A percentile compares a stretch with the other conserved stretches of the same genome.
phyloP scores from a whole-genome alignment of 192 early-diverging fungal genomes.

The Allomyces macrogynus region DNA sequence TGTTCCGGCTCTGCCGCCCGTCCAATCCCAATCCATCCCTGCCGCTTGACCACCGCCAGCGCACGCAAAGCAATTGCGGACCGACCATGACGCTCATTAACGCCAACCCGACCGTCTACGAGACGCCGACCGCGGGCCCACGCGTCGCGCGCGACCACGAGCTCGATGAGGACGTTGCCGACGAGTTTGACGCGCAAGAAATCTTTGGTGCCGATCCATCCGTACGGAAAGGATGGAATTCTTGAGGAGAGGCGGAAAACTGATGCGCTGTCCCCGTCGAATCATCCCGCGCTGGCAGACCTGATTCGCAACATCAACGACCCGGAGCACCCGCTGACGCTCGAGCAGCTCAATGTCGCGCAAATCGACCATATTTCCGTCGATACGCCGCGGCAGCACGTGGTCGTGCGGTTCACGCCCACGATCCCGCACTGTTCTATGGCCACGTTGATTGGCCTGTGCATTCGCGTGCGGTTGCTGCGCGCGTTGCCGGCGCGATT shows the following conservation, averaged over 20 bases:
- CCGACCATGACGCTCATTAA: constrained; percentile 22
- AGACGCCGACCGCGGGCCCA: constrained; percentile 19
- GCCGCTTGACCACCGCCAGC: too few relatives aligned
- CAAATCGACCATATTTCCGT: constrained; percentile 69
- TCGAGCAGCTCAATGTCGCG: constrained; percentile 92
- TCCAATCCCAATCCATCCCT: too few relatives aligned
- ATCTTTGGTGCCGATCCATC: constrained; percentile 43
- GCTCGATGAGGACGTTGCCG: constrained; percentile 46
- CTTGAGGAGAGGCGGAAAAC: not conserved
- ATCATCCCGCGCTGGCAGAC: constrained; percentile 14
- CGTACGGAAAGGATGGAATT: not conserved
- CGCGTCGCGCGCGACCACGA: constrained; percentile 31
- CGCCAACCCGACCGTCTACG: constrained; percentile 67
- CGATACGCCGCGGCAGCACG: constrained; percentile 38
- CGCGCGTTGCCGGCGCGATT: constrained; percentile 71
- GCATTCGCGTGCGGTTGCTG: constrained; percentile 81
- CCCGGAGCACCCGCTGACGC: constrained; percentile 90
- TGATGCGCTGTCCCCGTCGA: not conserved
- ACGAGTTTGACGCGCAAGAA: constrained; percentile 67
- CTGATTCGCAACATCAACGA: constrained; percentile 91
- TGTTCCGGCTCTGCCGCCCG: too few relatives aligned
- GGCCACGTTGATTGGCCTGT: constrained; percentile 93
- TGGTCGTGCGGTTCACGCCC: constrained; percentile 77
- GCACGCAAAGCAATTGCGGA: too few relatives aligned
- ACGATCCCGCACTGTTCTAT: constrained; percentile 98